Evolutionary conservation across 2,329 filamentous ascomycete genomes (phyloP), one percentile per base, ranked within the genome.

Genomic region (Knoxdaviesia proteae): DNA sequence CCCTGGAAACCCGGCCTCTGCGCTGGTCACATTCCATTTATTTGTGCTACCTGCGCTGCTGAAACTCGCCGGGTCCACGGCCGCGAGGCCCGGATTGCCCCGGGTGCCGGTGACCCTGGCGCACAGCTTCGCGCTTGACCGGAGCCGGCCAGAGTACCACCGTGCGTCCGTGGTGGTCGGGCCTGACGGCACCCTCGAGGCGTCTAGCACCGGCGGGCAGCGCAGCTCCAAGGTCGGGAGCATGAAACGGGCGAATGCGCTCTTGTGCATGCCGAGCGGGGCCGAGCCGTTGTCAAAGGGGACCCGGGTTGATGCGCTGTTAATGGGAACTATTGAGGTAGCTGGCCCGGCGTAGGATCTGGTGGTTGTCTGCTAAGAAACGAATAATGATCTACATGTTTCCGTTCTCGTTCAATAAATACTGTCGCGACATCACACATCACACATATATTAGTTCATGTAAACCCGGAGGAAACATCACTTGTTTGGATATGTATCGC

Each of bases 1-100:
- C 0, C 90, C 90, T 0, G 90, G 90, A 0, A 98, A 98, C 56
- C 90, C 90, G 0, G 90, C 88, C 2, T 90, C 82, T 3, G 88
- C 90, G 0, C 68, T 94, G 2, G 90, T 96, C 7, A 93, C 88
- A 0, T 84, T 93, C 52, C 83, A 96, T 54, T 71, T 98, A 2
- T 96, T 98, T 58, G 86, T 96, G 6, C 66, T 98, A 7, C 90
- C 90, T 0, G 77, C 82, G 0, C 61, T 98, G 46, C 84, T 93
- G 53, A 76, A 80, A 49, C 67, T 81, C 50, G 69, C 75, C 7
- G 90, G 87, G 0, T 63, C 86, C 29, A 60, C 59, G 36, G 75
- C 75, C 0, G 64, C 65, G 0, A 20, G 3, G 20, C 20, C 20
- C 20, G 84, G 87, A 0, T 61, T 94, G 10, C 77, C 86, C 1